These are phyloP conservation scores for Raddia guianensis DNA, from an alignment of 176 grass and related monocot genomes.

Conservation along the genomic window DNA sequence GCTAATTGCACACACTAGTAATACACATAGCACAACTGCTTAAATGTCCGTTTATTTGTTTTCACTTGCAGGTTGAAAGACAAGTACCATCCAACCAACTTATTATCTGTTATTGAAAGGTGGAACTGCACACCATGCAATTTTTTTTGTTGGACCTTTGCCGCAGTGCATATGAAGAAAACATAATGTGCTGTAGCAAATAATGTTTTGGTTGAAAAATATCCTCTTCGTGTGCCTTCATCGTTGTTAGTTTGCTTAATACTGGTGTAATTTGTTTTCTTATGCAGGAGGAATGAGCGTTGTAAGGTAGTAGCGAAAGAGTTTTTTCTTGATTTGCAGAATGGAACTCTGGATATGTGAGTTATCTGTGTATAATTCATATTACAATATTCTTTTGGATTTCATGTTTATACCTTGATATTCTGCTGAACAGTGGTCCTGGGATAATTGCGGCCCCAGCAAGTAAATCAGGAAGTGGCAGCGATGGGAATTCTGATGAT, in stretches of 20 bases:
- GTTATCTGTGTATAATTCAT: conserved; percentile 26
- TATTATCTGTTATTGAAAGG: conserved; percentile 93
- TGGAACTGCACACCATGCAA: conserved; percentile 43
- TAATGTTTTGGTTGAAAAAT: not conserved
- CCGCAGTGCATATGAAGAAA: conserved; percentile 14
- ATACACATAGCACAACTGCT: not conserved
- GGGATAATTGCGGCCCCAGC: conserved; percentile 50
- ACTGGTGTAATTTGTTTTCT: conserved; percentile 19
- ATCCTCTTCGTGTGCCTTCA: not conserved
- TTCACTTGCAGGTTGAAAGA: conserved; percentile 89
- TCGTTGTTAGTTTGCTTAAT: conserved; percentile 23
- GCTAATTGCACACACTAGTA: not conserved
- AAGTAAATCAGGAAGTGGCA: conserved; percentile 60
- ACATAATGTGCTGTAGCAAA: conserved; percentile 1
- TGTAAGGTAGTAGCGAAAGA: conserved; percentile 66
- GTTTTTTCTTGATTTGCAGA: conserved; percentile 93
- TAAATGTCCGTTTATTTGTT: conserved; percentile 30
- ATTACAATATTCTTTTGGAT: conserved; percentile 26
- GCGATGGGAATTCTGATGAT: conserved; percentile 91
- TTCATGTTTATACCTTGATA: conserved; percentile 52
- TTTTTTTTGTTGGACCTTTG: conserved; percentile 25
- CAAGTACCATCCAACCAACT: conserved; percentile 98
- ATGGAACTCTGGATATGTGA: conserved; percentile 93
- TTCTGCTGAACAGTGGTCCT: conserved; percentile 66
- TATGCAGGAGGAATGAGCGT: conserved; percentile 55